Evolutionary conservation across 768 basidiomycete species (phyloP), one percentile per base, ranked within the genome.

Genomic region (Lactarius trivialis): DNA sequence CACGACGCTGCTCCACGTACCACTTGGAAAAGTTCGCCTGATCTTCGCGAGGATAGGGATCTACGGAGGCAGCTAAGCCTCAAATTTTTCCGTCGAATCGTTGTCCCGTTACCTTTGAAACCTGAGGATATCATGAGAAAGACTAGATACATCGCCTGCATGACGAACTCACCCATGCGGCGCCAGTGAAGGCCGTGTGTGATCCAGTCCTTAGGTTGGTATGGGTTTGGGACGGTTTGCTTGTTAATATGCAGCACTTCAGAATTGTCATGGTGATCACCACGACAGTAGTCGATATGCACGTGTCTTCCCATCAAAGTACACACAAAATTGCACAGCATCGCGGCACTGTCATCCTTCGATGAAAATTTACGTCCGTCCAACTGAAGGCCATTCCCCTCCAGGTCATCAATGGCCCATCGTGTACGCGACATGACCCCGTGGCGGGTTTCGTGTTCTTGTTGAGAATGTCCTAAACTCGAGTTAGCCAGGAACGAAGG

Each of bases 241-340:
- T 68, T 71, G 7, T 53, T 64, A 26, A 83, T 74, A 61, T 86
- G 85, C 58, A 81, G 74, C 8, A 77, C 56, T 17, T 82, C 82
- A 0, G 75, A 66, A 1, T 75, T 78, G 2, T 70, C 71, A 67
- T 85, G 86, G 4, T 66, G 59, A 0, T 68, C 69, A 7, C 78
- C 73, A 0, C 82, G 78, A 65, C 85, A 86, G 60, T 79, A 82
- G 64, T 81, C 83, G 43, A 85, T 72, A 67, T 86, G 85, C 0
- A 74, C 73, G 55, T 86, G 85, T 19, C 85, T 70, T 1, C 85
- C 85, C 73, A 85, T 74, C 15, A 79, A 72, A 1, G 77, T 75
- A 65, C 83, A 86, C n/a, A 82, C 70, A n/a, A 85, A 72, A 55
- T 77, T 84, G 67, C 85, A 85, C 73, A 85, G 75, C 81, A 85